Conservation (phyloP, 1,139 yeast genomes). For the Yueomyces sp. region DNA sequence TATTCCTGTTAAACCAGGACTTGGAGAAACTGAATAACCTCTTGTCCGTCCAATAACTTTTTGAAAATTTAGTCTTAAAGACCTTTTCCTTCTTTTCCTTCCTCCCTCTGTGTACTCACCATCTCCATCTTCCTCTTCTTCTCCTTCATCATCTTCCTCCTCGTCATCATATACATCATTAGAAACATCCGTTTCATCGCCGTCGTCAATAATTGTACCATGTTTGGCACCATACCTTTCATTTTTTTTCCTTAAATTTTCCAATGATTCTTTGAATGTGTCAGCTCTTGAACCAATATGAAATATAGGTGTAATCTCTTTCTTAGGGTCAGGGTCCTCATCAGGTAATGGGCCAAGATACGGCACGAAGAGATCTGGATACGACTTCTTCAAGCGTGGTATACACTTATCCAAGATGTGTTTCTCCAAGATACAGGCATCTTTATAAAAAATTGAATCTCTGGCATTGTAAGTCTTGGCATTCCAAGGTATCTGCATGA, state of each 20-base stretch:
- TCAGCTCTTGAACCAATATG: not conserved
- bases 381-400: slow-evolving; percentile 34
- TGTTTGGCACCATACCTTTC: not conserved
- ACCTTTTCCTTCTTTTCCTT: slow-evolving; percentile 19
- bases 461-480: slow-evolving; percentile 73
- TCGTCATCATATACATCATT: slow-evolving; percentile 8
- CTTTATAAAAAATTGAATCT: slow-evolving; percentile 52
- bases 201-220: not conserved
- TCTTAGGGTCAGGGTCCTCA: slow-evolving; percentile 4
- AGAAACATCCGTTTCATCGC: slow-evolving; percentile 6
- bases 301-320: not conserved
- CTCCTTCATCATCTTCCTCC: slow-evolving; percentile 24
- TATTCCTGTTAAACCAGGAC: slow-evolving; percentile 1
- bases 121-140: slow-evolving; percentile 23
- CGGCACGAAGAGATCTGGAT: slow-evolving; percentile 44
- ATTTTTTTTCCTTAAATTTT: not conserved
- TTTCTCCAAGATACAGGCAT: slow-evolving; percentile 59
- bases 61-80: not conserved
- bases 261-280: not conserved
- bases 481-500: slow-evolving; percentile 81
- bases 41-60: not conserved
- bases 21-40: not conserved
- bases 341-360: slow-evolving; percentile 63
- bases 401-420: slow-evolving; percentile 43
- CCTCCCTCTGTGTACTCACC: not conserved